Evolutionary conservation across 352 stramenopile genomes (phyloP), one percentile per base, ranked within the genome.

Genomic region (Phytophthora niederhauseri): DNA sequence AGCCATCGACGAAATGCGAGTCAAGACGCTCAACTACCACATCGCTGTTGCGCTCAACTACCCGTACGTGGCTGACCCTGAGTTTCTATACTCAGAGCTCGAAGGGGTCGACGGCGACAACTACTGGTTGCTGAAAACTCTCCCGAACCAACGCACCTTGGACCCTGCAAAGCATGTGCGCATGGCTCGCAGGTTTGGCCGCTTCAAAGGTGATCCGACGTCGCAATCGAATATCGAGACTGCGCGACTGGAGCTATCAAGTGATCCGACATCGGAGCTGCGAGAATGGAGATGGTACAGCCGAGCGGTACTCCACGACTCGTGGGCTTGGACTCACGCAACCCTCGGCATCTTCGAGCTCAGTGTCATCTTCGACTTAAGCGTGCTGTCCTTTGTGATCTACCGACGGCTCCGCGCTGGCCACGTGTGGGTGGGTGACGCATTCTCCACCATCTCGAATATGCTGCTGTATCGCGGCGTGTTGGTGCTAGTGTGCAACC

Each of bases 281-380:
- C 41, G 49, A 4, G 7, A 68, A 8, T 81, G 69, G 70, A 43
- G 56, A 15, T 85, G 75, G 75, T 34, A 67, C 5, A 72, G 76
- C 11, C 57, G 64, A 38, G 36, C 70, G 1, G 68, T 83, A 3
- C 63, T 84, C 5, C 73, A 71, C 15, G 76, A 88, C 61, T 76
- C 70, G 6, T 88, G 80, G 80, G 70, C 75, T 0, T 88, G 77
- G 80, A 64, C 58, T 1, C 79, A 82, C n/a, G 59, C 70, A 4
- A 41, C 81, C 3, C 78, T 84, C 19, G 45, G 68, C 7, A 41
- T 76, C 17, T 80, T 86, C 9, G 78, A 68, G 11, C 14, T 70
- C 9, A 56, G 53, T 24, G 67, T 65, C 17, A 52, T 82, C 5
- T 63, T 82, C 22, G 59, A 76, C 22, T 48, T 82, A 8, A 17